phyloP scores from a whole-genome alignment of 768 basidiomycete genomes.

The Calocybe gangraenosa region DNA sequence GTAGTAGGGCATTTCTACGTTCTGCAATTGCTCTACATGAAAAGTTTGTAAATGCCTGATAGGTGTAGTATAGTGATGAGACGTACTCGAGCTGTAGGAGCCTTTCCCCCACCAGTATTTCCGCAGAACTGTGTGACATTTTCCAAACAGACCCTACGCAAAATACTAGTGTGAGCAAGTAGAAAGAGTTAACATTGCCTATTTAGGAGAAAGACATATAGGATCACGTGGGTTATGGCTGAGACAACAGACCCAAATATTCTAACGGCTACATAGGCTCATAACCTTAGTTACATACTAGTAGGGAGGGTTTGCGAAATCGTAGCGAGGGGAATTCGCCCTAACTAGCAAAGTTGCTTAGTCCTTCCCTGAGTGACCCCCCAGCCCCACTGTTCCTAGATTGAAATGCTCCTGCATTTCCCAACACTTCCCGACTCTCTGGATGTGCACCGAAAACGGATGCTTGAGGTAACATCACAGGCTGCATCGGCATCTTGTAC shows the following conservation, averaged over 20 bases:
- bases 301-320: no score
- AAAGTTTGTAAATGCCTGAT: conserved; percentile 3
- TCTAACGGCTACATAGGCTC: no score
- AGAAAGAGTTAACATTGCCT: conserved; percentile 7
- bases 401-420: conserved; percentile 26
- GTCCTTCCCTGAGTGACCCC: neutral
- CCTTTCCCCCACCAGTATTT: conserved; percentile 40
- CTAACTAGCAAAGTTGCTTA: neutral
- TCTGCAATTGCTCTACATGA: conserved; percentile 51
- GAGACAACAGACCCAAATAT: no score
- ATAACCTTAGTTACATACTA: no score
- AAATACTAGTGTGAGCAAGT: neutral
- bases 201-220: conserved; percentile 9
- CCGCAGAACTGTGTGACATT: conserved; percentile 19
- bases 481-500: conserved; percentile 72
- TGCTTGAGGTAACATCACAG: conserved; percentile 47
- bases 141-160: neutral
- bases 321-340: no score
- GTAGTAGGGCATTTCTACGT: conserved; percentile 67
- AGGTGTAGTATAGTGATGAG: neutral
- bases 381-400: conserved; percentile 6
- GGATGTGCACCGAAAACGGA: neutral
- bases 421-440: conserved; percentile 12
- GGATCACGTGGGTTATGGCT: conserved; percentile 5
- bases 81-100: conserved; percentile 40